Evolutionary conservation across 1,284 basidiomycete genomes (phyloP), one percentile per base, ranked within the genome.

Genomic region (Sphaerobolus stellatus): DNA sequence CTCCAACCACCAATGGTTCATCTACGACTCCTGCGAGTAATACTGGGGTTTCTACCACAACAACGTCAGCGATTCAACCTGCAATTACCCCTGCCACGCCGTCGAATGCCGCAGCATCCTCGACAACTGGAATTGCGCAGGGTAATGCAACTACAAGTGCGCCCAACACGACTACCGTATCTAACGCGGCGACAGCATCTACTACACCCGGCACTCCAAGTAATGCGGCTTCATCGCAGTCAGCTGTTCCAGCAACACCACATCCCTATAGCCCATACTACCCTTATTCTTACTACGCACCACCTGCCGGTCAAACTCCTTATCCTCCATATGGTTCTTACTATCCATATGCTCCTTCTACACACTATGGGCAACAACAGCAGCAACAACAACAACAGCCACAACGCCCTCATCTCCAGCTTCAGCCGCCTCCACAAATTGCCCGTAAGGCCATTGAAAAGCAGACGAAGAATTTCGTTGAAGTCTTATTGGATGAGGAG

Each of bases 401-500:
- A 43, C n/a, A n/a, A n/a, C 60, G 25, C 8, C 55, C 65, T 58
- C 61, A 52, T 60, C 59, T 52, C 50, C 61, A 8, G 59, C 65
- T 27, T 40, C 61, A 38, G 24, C 59, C 49, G 11, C 62, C 59
- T 49, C 61, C 52, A 2, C 50, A 64, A 0, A 28, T 50, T 33
- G 24, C 54, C 6, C 49, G 50, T 11, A 56, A 50, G 50, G 36
- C 40, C n/a, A 48, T 49, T 18, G 54, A 52, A 29, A 56, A 50
- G 20, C 54, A 56, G 25, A 30, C 75, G 4, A 85, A 80, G 63
- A 86, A 84, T 62, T 89, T 87, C 60, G 67, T 88, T 2, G 67
- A 88, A 2, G 82, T 88, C 62, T 85, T 87, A 60, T 60, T 77
- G 1, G 33, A 49, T n/a, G 53, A 54, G 27, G 74, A 71, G 2